Conservation (phyloP, 257 asterid species). For the Solanum acaule region DNA sequence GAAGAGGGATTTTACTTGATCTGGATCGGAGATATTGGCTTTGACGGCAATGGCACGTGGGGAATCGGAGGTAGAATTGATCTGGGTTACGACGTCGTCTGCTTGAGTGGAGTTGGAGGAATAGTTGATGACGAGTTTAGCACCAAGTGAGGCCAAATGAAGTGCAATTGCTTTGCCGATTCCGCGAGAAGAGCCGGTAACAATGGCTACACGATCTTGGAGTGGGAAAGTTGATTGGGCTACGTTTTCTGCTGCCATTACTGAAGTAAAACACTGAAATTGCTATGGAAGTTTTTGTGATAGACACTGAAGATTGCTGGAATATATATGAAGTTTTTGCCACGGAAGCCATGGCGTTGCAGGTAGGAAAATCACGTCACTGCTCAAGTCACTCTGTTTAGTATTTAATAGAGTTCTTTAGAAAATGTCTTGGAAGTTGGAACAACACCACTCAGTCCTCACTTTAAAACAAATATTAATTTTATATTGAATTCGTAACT, state of each 20-base stretch:
- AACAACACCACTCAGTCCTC: not conserved
- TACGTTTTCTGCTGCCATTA: not conserved
- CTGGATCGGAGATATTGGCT: conserved; percentile 50
- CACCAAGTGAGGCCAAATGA: conserved; percentile 52
- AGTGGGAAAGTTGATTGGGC: not conserved
- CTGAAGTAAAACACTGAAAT: not conserved
- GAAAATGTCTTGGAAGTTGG: not conserved
- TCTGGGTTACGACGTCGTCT: conserved; percentile 16
- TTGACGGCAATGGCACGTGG: conserved; percentile 32
- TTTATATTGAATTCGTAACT: too few relatives aligned
- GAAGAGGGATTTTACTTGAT: conserved; percentile 47
- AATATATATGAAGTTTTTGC: not conserved
- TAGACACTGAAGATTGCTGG: not conserved
- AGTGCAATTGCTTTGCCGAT: conserved; percentile 37
- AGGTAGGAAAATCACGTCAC: not conserved
- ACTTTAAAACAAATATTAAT: not conserved
- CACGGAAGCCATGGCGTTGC: not conserved
- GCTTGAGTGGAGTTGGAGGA: conserved; percentile 32
- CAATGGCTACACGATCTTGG: conserved; percentile 25
- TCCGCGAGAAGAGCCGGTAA: conserved; percentile 33
- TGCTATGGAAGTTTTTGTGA: not conserved
- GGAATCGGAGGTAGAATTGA: conserved; percentile 3
- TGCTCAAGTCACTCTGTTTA: not conserved
- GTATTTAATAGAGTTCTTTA: not conserved
- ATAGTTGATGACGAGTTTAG: conserved; percentile 48